Percentiles rank a stretch among this genome's conserved stretches.
Evolutionary conservation across 75 land plant species (phyloP).

Genomic region (Picea glauca): DNA sequence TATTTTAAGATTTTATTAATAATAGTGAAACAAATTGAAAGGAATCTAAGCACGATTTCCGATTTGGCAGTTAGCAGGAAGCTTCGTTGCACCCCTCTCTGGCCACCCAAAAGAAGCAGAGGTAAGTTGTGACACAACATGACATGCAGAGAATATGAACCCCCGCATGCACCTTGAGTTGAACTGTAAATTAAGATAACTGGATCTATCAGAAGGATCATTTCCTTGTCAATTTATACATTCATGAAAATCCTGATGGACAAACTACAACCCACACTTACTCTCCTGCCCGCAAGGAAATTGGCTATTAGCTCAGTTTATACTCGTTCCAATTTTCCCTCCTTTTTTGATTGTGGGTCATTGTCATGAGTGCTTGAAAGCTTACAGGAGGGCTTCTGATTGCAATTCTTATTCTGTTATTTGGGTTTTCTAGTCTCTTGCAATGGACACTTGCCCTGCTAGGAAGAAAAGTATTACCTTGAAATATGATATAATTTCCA

Average conservation of each 20-base stretch:
- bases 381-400: not conserved
- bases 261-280: not conserved
- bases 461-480: slow-evolving; percentile 27
- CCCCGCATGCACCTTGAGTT: too few species aligned
- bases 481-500: slow-evolving; percentile 12
- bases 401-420: not conserved
- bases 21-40: too few species aligned
- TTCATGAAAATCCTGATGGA: not conserved
- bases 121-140: too few species aligned
- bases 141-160: too few species aligned
- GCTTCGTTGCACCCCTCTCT: too few species aligned
- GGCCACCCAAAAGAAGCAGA: too few species aligned
- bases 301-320: not conserved
- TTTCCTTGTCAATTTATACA: too few species aligned
- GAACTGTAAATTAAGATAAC: too few species aligned
- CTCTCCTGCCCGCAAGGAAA: not conserved
- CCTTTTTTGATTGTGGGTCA: not conserved
- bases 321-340: not conserved
- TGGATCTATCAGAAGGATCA: too few species aligned
- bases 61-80: too few species aligned
- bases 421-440: not conserved
- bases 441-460: slow-evolving; percentile 7
- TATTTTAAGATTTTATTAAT: too few species aligned
- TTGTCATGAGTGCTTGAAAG: not conserved
- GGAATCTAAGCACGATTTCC: too few species aligned